Evolutionary conservation across 78 protist genomes (phyloP), one percentile per base, ranked within the genome.

Genomic region (Paratrimastix pyriformis): DNA sequence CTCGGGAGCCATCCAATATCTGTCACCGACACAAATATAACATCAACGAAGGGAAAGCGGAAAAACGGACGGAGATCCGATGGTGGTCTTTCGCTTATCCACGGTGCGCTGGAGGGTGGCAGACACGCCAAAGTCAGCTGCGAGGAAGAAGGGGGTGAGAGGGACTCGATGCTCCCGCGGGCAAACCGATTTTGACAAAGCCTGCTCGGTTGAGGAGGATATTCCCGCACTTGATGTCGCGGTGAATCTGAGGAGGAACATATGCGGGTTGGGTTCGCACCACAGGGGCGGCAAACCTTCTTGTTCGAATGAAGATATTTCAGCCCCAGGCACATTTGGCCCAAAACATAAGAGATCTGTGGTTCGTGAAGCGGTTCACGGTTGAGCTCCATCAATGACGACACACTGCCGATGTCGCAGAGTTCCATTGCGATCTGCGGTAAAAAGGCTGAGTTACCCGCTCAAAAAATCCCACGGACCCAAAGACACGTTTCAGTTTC

Each of bases 21-120:
- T 21, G 55, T 13, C 13, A 50, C 32, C 55, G 32, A 50, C 55
- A 50, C 32, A 21, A 15, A 15, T 50, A 50, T 50, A 50, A 21
- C 13, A 13, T 13, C 55, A 50, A 15, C 55, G 15, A 50, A 50
- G 15, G n/a, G n/a, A n/a, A n/a, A n/a, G n/a, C n/a, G n/a, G n/a
- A n/a, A n/a, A n/a, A n/a, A n/a, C n/a, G n/a, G n/a, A n/a, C 35
- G 68, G 68, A 35, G 68, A 62, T 13, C 68, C 68, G 13, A 62
- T 62, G 37, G 21, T 21, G 15, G 68, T 62, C 26, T 62, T 62
- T 33, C 68, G 15, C 21, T 62, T 62, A 62, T 62, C 18, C 68
- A 62, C 68, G 13, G 11, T 62, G 24, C 11, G 11, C 18, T 62
- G 39, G 45, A 62, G 21, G 37, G 11, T 11, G 13, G 18, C 68